Conservation (phyloP, 768 basidiomycete genomes). For the Pisolithus sp. region DNA sequence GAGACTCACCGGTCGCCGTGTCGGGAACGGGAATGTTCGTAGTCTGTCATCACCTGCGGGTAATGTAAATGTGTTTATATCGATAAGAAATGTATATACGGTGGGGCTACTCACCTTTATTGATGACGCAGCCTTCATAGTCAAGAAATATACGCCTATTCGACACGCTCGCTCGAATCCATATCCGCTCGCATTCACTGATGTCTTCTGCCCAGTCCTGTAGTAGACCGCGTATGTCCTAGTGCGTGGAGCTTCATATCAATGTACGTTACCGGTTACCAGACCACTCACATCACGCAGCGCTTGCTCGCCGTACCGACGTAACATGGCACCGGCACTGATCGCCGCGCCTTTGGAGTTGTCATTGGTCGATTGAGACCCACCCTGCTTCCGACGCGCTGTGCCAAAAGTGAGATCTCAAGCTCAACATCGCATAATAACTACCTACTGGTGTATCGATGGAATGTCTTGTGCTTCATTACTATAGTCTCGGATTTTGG, state of each 20-base stretch:
- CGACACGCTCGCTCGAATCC: conserved; percentile 82
- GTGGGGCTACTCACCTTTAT: conserved; percentile 40
- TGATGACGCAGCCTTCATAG: conserved; percentile 72
- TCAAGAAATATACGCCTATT: conserved; percentile 88
- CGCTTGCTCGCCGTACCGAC: conserved; percentile 93
- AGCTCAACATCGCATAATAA: not conserved
- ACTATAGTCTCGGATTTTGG: conserved; percentile 78
- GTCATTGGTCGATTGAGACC: conserved; percentile 87
- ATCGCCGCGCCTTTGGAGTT: conserved; percentile 89
- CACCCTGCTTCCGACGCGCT: conserved; percentile 98
- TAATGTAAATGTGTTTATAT: not conserved
- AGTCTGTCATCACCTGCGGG: conserved; percentile 61
- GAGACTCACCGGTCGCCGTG: conserved; percentile 79
- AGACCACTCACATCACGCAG: conserved; percentile 67
- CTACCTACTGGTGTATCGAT: conserved; percentile 91
- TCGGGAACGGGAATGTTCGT: conserved; percentile 92
- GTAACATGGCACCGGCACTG: conserved; percentile 88
- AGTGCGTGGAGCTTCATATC: not conserved
- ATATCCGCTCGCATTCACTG: conserved; percentile 79
- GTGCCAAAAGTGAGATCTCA: conserved; percentile 5
- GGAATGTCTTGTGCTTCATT: conserved; percentile 89
- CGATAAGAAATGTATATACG: not conserved
- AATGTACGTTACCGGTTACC: not conserved
- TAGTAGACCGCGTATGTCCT: conserved; percentile 87
- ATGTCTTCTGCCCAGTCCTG: conserved; percentile 86